phyloP scores from a whole-genome alignment of 352 stramenopile species.

The Phytopythium litorale region DNA sequence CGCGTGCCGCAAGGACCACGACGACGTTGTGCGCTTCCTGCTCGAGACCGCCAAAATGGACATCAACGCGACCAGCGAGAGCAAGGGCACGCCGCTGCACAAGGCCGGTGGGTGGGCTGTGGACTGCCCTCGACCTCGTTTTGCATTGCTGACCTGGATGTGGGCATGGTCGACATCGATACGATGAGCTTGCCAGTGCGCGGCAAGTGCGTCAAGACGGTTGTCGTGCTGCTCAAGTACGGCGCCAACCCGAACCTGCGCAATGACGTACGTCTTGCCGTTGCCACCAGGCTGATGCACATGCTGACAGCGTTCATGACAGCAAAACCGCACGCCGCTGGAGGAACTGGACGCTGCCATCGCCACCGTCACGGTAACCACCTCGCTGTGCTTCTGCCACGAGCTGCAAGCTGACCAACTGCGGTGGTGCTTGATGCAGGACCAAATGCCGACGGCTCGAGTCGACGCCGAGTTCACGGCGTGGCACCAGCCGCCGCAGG shows the following conservation, averaged over 20 bases:
- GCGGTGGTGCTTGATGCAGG: not conserved
- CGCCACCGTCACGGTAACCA: constrained; percentile 24
- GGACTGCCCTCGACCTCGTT: not conserved
- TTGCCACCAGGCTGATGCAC: not conserved
- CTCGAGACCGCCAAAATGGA: constrained; percentile 42
- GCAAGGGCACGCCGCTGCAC: constrained; percentile 71
- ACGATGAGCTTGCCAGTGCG: constrained; percentile 15
- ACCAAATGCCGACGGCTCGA: constrained; percentile 2
- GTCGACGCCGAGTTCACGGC: constrained; percentile 4
- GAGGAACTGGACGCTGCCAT: constrained; percentile 47
- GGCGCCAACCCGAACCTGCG: constrained; percentile 50
- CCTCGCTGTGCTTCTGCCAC: not conserved
- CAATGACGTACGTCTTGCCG: constrained; percentile 41
- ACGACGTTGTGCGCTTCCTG: constrained; percentile 58
- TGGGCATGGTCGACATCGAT: not conserved
- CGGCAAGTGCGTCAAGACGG: constrained; percentile 48
- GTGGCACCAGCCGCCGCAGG: constrained; percentile 5
- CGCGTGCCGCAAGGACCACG: constrained; percentile 68
- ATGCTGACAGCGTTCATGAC: not conserved
- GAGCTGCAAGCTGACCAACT: not conserved
- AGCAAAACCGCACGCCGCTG: constrained; percentile 68
- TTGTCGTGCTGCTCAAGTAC: constrained; percentile 57
- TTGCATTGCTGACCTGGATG: not conserved
- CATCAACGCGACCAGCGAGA: constrained; percentile 56
- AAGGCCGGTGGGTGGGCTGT: constrained; percentile 54